Evolutionary conservation across 805 yeast genomes (phyloP), one percentile per base, ranked within the genome.

Genomic region (Suhomyces sp.): DNA sequence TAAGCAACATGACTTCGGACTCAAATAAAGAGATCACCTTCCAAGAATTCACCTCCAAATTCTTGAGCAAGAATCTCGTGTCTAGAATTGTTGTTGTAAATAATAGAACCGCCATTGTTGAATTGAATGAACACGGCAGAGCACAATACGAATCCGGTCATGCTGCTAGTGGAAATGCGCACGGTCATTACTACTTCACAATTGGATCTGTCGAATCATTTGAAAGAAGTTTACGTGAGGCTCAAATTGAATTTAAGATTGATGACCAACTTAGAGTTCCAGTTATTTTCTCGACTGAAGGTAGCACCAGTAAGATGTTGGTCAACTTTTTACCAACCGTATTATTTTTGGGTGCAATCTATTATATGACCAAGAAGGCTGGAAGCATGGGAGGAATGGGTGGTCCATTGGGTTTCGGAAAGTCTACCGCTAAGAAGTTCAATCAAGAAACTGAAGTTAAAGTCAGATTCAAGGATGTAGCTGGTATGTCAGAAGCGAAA

Each of bases 401-500:
- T 35, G 95, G 95, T 4, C 74, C 85, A 11, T 79, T 85, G 63
- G 76, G 77, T 35, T 85, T 90, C 53, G 96, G 97, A 39, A 87
- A 88, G 57, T 83, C 95, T 25, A 86, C 85, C 38, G 98, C 98
- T 4, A 86, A 88, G 58, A 72, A 81, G 44, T 91, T 91, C 68
- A 91, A 93, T 60, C 86, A 83, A 55, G 97, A 93, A 47, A 82
- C 90, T 2, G 95, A 88, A 44, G 85, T 93, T 42, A 87, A 86
- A 56, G 82, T 88, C 33, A 83, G 81, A 57, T 93, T 93, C 56
- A 77, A 81, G 50, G 98, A 95, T 60, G 98, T 93, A 33, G 98
- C 98, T 1, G 99, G 99, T 35, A 85, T 91, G 71, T 84, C 82
- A 43, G 99, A 93, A 65, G 96, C 98, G 8, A 93, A 93, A 63